Percentiles rank a stretch among this genome's conserved stretches.
Evolutionary conservation across 176 grass and related monocot species (phyloP).

Genomic region (Carex littledalei): DNA sequence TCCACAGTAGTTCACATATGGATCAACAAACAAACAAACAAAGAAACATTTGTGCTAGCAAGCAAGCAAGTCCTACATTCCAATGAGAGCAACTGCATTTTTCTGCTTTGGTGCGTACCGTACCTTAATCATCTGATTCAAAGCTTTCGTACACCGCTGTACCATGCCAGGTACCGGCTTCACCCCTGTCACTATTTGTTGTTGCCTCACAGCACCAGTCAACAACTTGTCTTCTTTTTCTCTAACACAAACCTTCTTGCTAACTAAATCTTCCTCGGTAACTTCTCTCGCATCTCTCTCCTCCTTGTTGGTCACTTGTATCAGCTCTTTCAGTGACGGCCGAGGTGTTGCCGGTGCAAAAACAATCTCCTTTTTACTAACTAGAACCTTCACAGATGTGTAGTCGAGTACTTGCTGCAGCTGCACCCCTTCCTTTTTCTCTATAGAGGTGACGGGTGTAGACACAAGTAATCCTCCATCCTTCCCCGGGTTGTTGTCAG

Average conservation of each 20-base stretch:
- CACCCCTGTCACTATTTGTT: conserved; percentile 26
- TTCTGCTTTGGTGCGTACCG: conserved; percentile 59
- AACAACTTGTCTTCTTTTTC: conserved; percentile 14
- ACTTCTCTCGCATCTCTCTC: conserved; percentile 9
- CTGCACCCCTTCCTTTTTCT: conserved; percentile 16
- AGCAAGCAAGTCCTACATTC: conserved; percentile 10
- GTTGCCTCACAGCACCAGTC: conserved; percentile 37
- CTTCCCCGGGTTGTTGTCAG: conserved; percentile 26
- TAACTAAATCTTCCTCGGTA: neutral
- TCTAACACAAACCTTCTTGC: neutral
- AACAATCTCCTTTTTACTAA: neutral
- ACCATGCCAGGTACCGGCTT: conserved; percentile 40
- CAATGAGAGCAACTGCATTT: conserved; percentile 31
- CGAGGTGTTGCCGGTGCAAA: conserved; percentile 29
- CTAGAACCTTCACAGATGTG: neutral
- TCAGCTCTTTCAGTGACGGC: conserved; percentile 62
- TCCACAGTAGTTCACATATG: neutral
- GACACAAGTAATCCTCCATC: conserved; percentile 21
- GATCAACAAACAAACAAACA: neutral
- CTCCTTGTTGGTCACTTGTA: conserved; percentile 47
- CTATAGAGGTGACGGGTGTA: conserved; percentile 22
- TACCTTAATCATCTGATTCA: conserved; percentile 73
- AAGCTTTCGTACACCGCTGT: conserved; percentile 56
- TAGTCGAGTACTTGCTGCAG: conserved; percentile 9
- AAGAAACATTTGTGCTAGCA: neutral